Percentiles rank a stretch among this genome's conserved stretches.
Conservation (phyloP, 495 filamentous ascomycete species). For the Hypoxylon crocopeplum region DNA sequence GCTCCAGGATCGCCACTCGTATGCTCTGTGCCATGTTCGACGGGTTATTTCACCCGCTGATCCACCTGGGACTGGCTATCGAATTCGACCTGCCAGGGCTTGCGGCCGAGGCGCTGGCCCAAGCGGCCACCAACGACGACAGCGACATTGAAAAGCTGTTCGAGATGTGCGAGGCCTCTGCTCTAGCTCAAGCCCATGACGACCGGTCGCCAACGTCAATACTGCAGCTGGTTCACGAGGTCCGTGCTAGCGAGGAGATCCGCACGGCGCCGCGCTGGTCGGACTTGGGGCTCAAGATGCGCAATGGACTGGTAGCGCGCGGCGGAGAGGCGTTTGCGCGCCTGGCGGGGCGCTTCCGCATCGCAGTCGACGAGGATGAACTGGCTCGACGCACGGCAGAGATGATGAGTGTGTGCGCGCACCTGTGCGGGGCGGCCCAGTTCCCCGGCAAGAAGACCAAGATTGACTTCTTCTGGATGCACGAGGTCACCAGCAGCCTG, state of each 20-base stretch:
- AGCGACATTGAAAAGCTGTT: constrained; percentile 32
- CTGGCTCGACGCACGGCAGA: constrained; percentile 43
- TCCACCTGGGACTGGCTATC: constrained; percentile 50
- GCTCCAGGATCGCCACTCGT: constrained; percentile 38
- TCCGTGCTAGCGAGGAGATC: constrained; percentile 29
- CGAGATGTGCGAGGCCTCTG: constrained; percentile 9
- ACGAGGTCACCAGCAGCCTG: constrained; percentile 45
- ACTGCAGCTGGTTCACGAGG: constrained; percentile 22
- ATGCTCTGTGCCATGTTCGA: constrained; percentile 45
- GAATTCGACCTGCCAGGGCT: constrained; percentile 48
- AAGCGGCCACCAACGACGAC: constrained; percentile 43
- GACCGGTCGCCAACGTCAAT: constrained; percentile 46
- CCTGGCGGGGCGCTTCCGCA: constrained; percentile 5
- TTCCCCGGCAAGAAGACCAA: constrained; percentile 38
- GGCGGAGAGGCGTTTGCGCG: too few species aligned
- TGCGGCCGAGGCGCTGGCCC: constrained; percentile 48
- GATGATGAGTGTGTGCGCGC: constrained; percentile 37
- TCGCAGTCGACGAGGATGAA: constrained; percentile 25
- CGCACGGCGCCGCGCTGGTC: constrained; percentile 23
- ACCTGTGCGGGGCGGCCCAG: constrained; percentile 38
- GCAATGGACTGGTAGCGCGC: constrained; percentile 27
- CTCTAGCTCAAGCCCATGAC: constrained; percentile 31
- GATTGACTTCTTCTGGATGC: constrained; percentile 55
- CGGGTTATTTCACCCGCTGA: constrained; percentile 46
- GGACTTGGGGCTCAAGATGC: constrained; percentile 25